Conservation (phyloP, 805 yeast genomes). For the Hanseniaspora thailandica region DNA sequence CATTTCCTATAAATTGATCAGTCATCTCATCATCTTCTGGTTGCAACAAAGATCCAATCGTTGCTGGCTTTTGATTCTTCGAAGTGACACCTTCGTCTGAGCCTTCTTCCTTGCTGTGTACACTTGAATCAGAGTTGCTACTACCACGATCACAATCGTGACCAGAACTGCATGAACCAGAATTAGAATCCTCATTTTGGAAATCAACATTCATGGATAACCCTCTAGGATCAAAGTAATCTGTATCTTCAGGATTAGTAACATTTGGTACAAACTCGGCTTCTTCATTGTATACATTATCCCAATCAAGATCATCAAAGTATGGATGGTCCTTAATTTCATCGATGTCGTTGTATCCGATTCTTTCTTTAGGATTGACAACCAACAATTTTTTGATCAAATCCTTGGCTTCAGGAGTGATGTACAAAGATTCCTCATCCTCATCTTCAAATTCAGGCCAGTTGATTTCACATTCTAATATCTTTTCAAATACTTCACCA, state of each 20-base stretch:
- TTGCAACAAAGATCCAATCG: slow-evolving; percentile 7
- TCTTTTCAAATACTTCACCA: slow-evolving; percentile 69
- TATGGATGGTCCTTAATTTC: slow-evolving; percentile 75
- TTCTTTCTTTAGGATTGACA: slow-evolving; percentile 51
- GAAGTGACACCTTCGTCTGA: no score
- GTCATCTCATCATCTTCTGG: not conserved
- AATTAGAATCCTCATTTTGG: slow-evolving; percentile 31
- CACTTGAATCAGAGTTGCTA: not conserved
- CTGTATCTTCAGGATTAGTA: slow-evolving; percentile 76
- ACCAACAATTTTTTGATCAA: slow-evolving; percentile 52
- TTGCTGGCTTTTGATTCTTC: not conserved
- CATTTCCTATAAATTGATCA: not conserved
- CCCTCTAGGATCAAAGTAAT: slow-evolving; percentile 84
- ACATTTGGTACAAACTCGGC: slow-evolving; percentile 74
- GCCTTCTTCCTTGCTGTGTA: not conserved
- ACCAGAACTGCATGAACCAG: slow-evolving; percentile 25
- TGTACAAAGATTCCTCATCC: slow-evolving; percentile 42
- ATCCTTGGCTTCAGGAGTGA: slow-evolving; percentile 61
- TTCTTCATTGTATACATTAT: slow-evolving; percentile 49
- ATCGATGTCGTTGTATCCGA: slow-evolving; percentile 67
- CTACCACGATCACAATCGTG: not conserved
- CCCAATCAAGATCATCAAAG: slow-evolving; percentile 67
- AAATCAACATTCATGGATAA: slow-evolving; percentile 54
- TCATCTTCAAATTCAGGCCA: slow-evolving; percentile 63
- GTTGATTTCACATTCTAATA: slow-evolving; percentile 56